Percentiles rank a stretch among this genome's conserved stretches.
Conservation (phyloP, 441 rosid species). For the Brassica hybrid region DNA sequence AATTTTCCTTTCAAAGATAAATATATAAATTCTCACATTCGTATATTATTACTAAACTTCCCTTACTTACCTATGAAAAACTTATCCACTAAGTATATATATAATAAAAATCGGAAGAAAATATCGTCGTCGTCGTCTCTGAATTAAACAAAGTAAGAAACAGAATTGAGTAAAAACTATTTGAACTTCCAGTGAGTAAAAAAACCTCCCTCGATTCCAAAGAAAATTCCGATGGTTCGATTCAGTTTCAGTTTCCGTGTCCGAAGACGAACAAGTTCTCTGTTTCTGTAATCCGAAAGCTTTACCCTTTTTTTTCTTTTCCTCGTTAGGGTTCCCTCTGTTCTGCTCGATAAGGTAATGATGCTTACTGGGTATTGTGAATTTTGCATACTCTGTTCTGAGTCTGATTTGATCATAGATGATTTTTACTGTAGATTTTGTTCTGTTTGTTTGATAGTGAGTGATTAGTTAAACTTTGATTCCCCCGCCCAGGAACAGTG, state of each 20-base stretch:
- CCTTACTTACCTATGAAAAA: constrained; percentile 19
- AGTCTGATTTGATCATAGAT: constrained; percentile 16
- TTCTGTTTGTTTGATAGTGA: constrained; percentile 22
- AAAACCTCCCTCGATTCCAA: constrained; percentile 15
- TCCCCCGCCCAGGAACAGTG: constrained; percentile 25
- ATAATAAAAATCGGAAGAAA: constrained; percentile 1
- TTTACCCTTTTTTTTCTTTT: neutral
- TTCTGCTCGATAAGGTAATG: constrained; percentile 38
- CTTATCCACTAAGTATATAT: neutral
- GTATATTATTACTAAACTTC: neutral
- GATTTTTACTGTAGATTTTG: constrained; percentile 28
- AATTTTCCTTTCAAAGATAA: neutral
- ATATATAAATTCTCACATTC: too few species aligned
- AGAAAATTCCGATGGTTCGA: neutral
- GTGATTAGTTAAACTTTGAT: constrained; percentile 14
- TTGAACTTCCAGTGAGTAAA: constrained; percentile 6
- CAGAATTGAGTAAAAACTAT: constrained; percentile 22
- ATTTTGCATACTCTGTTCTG: constrained; percentile 34
- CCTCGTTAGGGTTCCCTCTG: constrained; percentile 37
- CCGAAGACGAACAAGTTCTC: constrained; percentile 17
- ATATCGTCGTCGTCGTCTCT: constrained; percentile 31
- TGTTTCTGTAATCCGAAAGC: neutral
- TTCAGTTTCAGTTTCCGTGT: constrained; percentile 18
- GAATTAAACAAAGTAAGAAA: constrained; percentile 5
- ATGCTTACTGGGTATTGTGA: constrained; percentile 20